phyloP scores from a whole-genome alignment of 768 basidiomycete genomes.

The Lactarius evosmus region DNA sequence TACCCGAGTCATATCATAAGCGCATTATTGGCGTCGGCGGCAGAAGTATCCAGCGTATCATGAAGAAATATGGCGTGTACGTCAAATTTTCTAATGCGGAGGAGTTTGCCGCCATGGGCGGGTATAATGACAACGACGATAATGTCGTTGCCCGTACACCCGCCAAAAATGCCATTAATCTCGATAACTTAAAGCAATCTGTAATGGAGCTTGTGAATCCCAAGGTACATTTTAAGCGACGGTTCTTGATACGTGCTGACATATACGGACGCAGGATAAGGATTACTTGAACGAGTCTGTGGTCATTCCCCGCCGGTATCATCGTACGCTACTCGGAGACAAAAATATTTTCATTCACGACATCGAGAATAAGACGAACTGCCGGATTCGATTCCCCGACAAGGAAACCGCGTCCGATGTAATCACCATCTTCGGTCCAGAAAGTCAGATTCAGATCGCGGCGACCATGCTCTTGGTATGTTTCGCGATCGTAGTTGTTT shows the following conservation, averaged over 20 bases:
- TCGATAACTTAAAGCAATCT: slow-evolving; percentile 92
- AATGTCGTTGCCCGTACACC: slow-evolving; percentile 98
- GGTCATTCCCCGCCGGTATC: slow-evolving; percentile 90
- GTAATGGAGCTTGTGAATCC: slow-evolving; percentile 98
- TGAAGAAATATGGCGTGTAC: slow-evolving; percentile 99
- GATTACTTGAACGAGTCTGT: slow-evolving; percentile 94
- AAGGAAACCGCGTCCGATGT: slow-evolving; percentile 93
- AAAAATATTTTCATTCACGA: slow-evolving; percentile 97
- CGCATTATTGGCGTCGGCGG: slow-evolving; percentile 98
- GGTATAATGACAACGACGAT: slow-evolving; percentile 96
- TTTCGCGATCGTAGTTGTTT: slow-evolving; percentile 19
- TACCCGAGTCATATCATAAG: slow-evolving; percentile 97
- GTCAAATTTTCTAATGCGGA: slow-evolving; percentile 99
- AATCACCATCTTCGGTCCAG: slow-evolving; percentile 94
- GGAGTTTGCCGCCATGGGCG: slow-evolving; percentile 91
- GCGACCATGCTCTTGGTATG: slow-evolving; percentile 90
- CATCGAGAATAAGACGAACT: slow-evolving; percentile 96
- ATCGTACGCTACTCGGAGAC: slow-evolving; percentile 91
- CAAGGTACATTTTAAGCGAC: slow-evolving; percentile 56
- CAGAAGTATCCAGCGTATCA: slow-evolving; percentile 96
- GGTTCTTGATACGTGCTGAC: slow-evolving; percentile 10
- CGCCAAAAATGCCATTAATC: slow-evolving; percentile 92
- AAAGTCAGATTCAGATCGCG: slow-evolving; percentile 95
- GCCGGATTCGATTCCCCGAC: slow-evolving; percentile 86
- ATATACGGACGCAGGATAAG: slow-evolving; percentile 64